A percentile compares a stretch with the other conserved stretches of the same genome.
These are phyloP conservation scores for Fusarium sambucinum DNA, from an alignment of 2,329 filamentous ascomycete genomes.

Conservation along the genomic window DNA sequence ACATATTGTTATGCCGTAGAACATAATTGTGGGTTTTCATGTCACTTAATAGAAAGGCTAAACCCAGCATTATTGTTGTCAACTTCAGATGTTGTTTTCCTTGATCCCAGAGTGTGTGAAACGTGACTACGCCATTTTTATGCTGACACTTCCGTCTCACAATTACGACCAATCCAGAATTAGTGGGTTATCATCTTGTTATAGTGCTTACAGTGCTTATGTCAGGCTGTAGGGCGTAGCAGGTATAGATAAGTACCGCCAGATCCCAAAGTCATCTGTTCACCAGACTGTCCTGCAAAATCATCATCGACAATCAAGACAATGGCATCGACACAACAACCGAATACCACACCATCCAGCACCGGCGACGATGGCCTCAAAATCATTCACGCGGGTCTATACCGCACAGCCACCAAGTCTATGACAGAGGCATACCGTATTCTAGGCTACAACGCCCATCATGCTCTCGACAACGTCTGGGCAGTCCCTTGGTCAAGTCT, in stretches of 20 bases:
- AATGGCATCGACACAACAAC: not conserved
- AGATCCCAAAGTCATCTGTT: not conserved
- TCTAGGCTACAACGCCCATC: conserved; percentile 9
- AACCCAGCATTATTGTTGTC: too few species aligned
- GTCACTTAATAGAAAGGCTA: rapidly evolving
- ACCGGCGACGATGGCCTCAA: not conserved
- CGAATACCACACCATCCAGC: rapidly evolving
- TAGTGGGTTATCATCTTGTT: not conserved
- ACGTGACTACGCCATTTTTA: not conserved
- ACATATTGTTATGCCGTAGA: not conserved
- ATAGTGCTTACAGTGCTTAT: not conserved
- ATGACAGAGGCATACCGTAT: conserved; percentile 20
- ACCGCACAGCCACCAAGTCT: conserved; percentile 16
- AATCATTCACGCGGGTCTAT: conserved; percentile 14
- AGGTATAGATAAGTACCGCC: not conserved
- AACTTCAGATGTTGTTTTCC: not conserved
- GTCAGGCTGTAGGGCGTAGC: not conserved
- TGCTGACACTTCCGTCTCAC: not conserved
- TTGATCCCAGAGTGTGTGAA: not conserved
- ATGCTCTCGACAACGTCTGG: conserved; percentile 1
- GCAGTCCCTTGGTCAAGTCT: not conserved
- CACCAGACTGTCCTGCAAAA: not conserved
- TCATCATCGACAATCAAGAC: not conserved
- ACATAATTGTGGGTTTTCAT: rapidly evolving
- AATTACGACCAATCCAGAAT: not conserved